Percentiles rank a stretch among this genome's conserved stretches.
Evolutionary conservation across 1,139 yeast genomes (phyloP).

Genomic region (Hemisphaericaspora xylanilytica): DNA sequence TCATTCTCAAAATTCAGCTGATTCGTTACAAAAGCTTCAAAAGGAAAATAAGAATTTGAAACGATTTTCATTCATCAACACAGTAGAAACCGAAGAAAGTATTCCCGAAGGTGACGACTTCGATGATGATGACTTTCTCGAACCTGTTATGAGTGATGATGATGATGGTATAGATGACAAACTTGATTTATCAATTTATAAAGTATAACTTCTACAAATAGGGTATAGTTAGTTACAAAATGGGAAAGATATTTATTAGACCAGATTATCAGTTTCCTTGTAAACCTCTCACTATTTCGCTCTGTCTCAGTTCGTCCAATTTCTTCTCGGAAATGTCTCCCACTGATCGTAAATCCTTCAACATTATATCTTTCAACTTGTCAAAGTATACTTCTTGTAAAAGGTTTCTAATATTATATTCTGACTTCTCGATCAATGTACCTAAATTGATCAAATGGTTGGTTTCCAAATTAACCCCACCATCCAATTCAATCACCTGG

Average conservation of each 20-base stretch:
- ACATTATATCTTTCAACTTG: conserved; percentile 81
- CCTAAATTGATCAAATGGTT: conserved; percentile 87
- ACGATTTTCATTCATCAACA: not conserved
- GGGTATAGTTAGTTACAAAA: not conserved
- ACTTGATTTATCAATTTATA: conserved; percentile 30
- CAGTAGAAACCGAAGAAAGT: not conserved
- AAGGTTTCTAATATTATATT: conserved; percentile 80
- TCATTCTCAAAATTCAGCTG: not conserved
- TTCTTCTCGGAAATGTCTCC: conserved; percentile 40
- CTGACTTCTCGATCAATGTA: conserved; percentile 80
- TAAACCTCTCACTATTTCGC: conserved; percentile 51
- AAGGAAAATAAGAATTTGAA: not conserved
- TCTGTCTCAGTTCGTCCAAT: conserved; percentile 43
- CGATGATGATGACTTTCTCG: conserved; percentile 12
- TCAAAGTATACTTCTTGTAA: conserved; percentile 94
- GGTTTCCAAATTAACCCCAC: conserved; percentile 43
- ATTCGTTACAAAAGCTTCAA: not conserved
- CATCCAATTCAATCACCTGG: conserved; percentile 38
- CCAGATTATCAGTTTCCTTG: conserved; percentile 22
- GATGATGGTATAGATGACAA: conserved; percentile 20
- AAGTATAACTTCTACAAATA: conserved; percentile 5
- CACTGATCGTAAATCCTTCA: conserved; percentile 62
- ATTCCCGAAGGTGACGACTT: conserved; percentile 4
- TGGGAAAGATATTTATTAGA: too few species aligned
- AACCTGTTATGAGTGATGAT: conserved; percentile 8